Conservation (phyloP, 2,329 filamentous ascomycete species). For the Neonectria coccinea region DNA sequence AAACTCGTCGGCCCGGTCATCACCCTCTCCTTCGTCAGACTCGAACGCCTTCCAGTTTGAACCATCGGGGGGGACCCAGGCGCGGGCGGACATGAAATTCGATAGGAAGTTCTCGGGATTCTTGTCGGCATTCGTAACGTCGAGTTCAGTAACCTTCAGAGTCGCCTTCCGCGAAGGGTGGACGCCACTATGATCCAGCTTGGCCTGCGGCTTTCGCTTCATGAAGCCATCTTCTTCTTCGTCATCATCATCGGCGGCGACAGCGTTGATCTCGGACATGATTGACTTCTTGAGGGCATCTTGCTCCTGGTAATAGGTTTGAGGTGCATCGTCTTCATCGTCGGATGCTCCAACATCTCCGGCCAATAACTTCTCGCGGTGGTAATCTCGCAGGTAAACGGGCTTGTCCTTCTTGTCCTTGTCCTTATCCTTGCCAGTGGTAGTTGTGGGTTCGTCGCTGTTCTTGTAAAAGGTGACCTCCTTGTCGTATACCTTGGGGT, state of each 20-base stretch:
- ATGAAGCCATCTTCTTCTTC: constrained; percentile 76
- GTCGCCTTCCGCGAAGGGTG: constrained; percentile 66
- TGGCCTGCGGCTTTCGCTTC: constrained; percentile 73
- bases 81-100: constrained; percentile 92
- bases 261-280: constrained; percentile 82
- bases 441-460: constrained; percentile 62
- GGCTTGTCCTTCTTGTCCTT: constrained; percentile 83
- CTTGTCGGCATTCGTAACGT: constrained; percentile 82
- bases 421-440: constrained; percentile 49
- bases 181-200: constrained; percentile 57
- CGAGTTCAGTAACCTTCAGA: constrained; percentile 66
- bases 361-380: constrained; percentile 86
- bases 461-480: constrained; percentile 81
- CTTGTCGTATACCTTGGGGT: constrained; percentile 89
- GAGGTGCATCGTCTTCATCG: constrained; percentile 64
- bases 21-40: constrained; percentile 89
- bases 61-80: constrained; percentile 81
- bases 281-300: constrained; percentile 83
- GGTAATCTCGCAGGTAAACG: constrained; percentile 89
- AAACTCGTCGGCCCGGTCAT: constrained; percentile 82
- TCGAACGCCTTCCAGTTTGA: constrained; percentile 84
- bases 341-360: constrained; percentile 73
- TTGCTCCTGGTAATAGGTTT: constrained; percentile 90
- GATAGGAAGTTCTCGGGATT: constrained; percentile 94
- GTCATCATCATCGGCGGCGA: constrained; percentile 63